A percentile compares a stretch with the other conserved stretches of the same genome.
Evolutionary conservation across 225 moss, liverwort and hornwort genomes (phyloP).

Genomic region (Bryum argenteum): DNA sequence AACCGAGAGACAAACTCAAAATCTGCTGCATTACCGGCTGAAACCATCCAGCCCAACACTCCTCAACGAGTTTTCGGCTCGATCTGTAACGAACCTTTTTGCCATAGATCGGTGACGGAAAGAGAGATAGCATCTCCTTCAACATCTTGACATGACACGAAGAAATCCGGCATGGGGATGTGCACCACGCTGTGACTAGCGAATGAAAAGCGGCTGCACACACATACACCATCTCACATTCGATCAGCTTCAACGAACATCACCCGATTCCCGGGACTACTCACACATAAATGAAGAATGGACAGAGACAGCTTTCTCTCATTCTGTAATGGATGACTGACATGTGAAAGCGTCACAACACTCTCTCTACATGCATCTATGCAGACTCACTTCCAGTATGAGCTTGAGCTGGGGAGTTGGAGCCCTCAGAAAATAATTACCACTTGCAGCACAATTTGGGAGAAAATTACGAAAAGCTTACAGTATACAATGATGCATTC

Average conservation of each 20-base stretch:
- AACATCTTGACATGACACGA: slow-evolving; percentile 41
- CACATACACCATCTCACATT: slow-evolving; percentile 21
- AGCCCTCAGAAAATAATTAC: slow-evolving; percentile 62
- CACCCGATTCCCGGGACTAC: not conserved
- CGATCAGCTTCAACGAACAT: not conserved
- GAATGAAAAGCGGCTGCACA: slow-evolving; percentile 61
- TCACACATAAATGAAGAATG: not conserved
- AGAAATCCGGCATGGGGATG: slow-evolving; percentile 57
- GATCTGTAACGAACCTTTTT: too few relatives aligned
- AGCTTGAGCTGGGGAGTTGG: slow-evolving; percentile 51
- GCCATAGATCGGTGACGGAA: too few relatives aligned
- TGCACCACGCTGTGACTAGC: slow-evolving; percentile 56
- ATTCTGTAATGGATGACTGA: not conserved
- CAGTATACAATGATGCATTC: too few relatives aligned
- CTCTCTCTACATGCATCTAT: slow-evolving; percentile 7
- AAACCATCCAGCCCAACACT: too few relatives aligned
- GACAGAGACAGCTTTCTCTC: slow-evolving; percentile 8
- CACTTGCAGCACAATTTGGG: slow-evolving; percentile 51
- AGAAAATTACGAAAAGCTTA: too few relatives aligned
- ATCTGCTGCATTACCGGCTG: too few relatives aligned
- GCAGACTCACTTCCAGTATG: slow-evolving; percentile 12
- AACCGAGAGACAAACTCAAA: slow-evolving; percentile 55
- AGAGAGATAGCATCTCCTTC: too few relatives aligned
- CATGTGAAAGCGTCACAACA: not conserved
- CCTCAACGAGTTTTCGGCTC: too few relatives aligned